Evolutionary conservation across 1,284 basidiomycete species (phyloP).

Genomic region (Ceratobasidium sp.): DNA sequence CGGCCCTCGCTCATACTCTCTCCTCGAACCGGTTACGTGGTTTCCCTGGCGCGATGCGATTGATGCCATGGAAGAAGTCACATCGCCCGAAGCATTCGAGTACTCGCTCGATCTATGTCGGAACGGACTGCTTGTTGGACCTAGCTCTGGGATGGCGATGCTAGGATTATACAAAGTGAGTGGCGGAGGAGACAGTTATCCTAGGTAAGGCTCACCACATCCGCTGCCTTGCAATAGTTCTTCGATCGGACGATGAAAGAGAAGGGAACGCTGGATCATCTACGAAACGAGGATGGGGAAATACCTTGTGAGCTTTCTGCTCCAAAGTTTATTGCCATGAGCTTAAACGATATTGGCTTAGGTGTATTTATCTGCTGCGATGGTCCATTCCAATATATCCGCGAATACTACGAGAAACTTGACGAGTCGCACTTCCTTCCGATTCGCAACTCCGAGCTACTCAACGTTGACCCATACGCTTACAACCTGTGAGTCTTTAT

Average conservation of each 20-base stretch:
- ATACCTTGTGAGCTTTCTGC: constrained; percentile 1
- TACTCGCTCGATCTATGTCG: constrained; percentile 26
- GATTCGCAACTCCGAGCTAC: constrained; percentile 13
- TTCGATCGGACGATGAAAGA: neutral
- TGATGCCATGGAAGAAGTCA: constrained; percentile 24
- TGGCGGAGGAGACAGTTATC: neutral
- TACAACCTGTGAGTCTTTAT: constrained; percentile 1
- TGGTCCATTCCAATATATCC: constrained; percentile 17
- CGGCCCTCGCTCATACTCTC: constrained; percentile 20
- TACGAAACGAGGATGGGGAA: neutral
- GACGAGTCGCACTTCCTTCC: constrained; percentile 15
- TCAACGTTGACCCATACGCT: constrained; percentile 14
- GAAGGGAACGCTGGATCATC: neutral
- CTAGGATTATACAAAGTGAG: constrained; percentile 3
- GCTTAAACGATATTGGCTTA: neutral
- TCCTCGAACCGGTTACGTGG: constrained; percentile 26
- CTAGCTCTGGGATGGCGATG: constrained; percentile 18
- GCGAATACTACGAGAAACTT: constrained; percentile 17
- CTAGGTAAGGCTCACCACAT: no score
- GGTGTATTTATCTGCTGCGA: constrained; percentile 26
- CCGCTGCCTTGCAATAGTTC: neutral
- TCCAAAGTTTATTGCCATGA: neutral
- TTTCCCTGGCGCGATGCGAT: constrained; percentile 36
- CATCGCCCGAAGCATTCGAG: neutral
- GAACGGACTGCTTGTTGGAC: constrained; percentile 17